phyloP scores from a whole-genome alignment of 176 grass and related monocot genomes.

The Alloteropsis semialata region DNA sequence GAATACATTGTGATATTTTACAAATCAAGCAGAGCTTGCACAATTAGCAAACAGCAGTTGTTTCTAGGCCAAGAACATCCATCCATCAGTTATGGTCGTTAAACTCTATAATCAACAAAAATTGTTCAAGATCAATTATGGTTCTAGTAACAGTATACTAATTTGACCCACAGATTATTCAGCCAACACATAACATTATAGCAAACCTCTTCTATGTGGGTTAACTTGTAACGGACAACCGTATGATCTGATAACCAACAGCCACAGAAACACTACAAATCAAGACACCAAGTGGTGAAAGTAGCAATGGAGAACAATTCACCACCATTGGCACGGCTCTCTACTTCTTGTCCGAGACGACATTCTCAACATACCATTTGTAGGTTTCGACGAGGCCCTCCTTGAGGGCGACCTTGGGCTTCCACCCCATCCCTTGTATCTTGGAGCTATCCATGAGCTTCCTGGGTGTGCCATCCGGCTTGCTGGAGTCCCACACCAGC shows the following conservation, averaged over 20 bases:
- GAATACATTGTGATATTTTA: background rate
- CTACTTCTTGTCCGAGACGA: slow-evolving; percentile 30
- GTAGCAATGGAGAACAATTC: background rate
- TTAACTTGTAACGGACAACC: background rate
- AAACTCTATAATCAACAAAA: slow-evolving; percentile 11
- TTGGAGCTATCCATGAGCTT: slow-evolving; percentile 92
- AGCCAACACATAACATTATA: background rate
- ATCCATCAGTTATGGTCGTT: background rate
- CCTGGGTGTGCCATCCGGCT: slow-evolving; percentile 68
- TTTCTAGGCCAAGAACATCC: slow-evolving; percentile 6
- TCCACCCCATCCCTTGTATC: slow-evolving; percentile 69
- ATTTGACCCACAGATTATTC: slow-evolving; percentile 27
- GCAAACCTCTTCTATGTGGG: slow-evolving; percentile 1
- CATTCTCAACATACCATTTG: slow-evolving; percentile 82
- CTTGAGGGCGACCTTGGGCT: slow-evolving; percentile 54
- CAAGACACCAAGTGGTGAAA: background rate
- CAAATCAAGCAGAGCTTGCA: background rate
- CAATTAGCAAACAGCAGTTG: background rate
- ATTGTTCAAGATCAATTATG: slow-evolving; percentile 8
- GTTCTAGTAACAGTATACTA: slow-evolving; percentile 3
- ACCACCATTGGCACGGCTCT: background rate
- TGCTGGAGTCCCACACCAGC: slow-evolving; percentile 65
- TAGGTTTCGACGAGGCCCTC: slow-evolving; percentile 65
- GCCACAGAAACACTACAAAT: background rate
- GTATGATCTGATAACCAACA: slow-evolving; percentile 7